phyloP scores from a whole-genome alignment of 257 asterid genomes.

The Petunia secreta region DNA sequence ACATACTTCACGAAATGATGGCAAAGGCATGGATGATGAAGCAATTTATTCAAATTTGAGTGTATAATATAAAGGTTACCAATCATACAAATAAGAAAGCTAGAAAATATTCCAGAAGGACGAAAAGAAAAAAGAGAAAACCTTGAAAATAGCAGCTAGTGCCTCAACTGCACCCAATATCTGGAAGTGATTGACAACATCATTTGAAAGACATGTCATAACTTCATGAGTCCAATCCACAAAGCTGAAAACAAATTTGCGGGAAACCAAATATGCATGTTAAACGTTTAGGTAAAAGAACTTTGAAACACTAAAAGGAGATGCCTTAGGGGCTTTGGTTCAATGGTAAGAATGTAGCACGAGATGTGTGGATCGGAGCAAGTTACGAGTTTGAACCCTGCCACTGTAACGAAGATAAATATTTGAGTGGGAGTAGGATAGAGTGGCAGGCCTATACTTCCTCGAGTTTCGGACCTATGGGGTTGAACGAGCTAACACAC shows the following conservation, averaged over 20 bases:
- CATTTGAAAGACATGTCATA: slow-evolving; percentile 62
- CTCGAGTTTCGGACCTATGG: background rate
- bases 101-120: background rate
- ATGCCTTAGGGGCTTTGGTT: no score
- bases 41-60: slow-evolving; percentile 11
- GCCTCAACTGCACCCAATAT: slow-evolving; percentile 85
- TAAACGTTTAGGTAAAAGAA: background rate
- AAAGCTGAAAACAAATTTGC: slow-evolving; percentile 66
- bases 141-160: slow-evolving; percentile 86
- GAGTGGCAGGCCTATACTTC: background rate
- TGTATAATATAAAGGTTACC: no score
- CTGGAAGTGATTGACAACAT: slow-evolving; percentile 66
- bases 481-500: no score
- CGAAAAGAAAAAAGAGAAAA: slow-evolving; percentile 23
- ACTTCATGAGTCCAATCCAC: slow-evolving; percentile 75
- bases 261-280: background rate
- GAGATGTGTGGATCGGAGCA: no score
- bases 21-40: background rate
- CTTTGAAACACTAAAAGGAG: background rate
- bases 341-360: no score
- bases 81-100: no score
- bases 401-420: no score
- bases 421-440: background rate
- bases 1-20: background rate
- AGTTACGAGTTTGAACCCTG: no score